Evolutionary conservation across 257 asterid species (phyloP), one percentile per base, ranked within the genome.

Genomic region (Plantago ovata): DNA sequence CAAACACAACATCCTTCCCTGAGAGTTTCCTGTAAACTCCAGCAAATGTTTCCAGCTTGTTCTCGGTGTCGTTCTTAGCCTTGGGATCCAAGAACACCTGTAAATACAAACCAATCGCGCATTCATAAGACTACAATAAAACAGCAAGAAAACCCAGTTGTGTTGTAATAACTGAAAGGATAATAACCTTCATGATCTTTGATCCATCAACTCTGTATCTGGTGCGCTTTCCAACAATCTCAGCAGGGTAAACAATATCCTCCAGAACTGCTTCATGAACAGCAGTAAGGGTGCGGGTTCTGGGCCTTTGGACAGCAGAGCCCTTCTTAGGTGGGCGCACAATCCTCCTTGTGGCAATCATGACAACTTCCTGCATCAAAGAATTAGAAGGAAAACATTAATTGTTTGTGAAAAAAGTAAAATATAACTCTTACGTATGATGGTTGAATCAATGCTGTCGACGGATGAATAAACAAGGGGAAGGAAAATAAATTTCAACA

Each of bases 291-390:
- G 94, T 89, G 51, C 97, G 86, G 63, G 83, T 63, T 53, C 97
- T 81, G 13, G 97, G 97, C 38, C 95, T 72, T 59, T 85, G 94
- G 42, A 54, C 87, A 60, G 97, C 97, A 56, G 95, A 84, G 40
- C 97, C 95, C 68, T 84, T 89, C 92, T 83, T 89, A 1, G 95
- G 97, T 39, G 95, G 95, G 73, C 94, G 84, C 56, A 81, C 51
- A 16, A 81, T 83, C 83, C 97, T 89, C 55, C 97, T 60, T 46
- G 95, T 81, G 0, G 92, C 89, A 73, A 84, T 71, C 40, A 89
- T 42, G 71, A 89, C 84, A 36, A 89, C 97, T 54, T 85, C 95
- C 95, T 89, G 65, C 53, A 62, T 19, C 23, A 69, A 9, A 8
- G 1, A 32, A 46, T 20, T 55, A 2, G 58, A 32, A 19, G 18